Evolutionary conservation across 73 alveolate species (phyloP), one percentile per base, ranked within the genome.

Genomic region (Symbiodinium pilosum): DNA sequence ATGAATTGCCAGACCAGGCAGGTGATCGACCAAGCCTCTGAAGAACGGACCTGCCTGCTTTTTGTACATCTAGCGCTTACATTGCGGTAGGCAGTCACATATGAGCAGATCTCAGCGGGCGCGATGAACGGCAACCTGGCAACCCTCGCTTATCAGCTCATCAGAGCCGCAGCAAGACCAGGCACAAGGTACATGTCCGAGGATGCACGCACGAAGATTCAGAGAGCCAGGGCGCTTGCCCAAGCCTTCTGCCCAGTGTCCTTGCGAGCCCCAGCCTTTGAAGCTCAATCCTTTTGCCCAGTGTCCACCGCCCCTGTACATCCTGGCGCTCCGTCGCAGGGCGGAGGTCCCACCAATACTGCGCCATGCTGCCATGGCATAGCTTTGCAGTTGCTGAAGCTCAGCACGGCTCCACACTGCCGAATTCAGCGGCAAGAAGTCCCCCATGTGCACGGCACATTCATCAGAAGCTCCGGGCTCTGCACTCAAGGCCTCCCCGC

Each of bases 191-290:
- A 91, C 87, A 32, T 91, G 96, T 18, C 96, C 96, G 30, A 68
- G 47, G 87, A 91, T 91, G 68, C 88, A 64, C 32, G 77, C 71
- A 1, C 96, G 96, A 28, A 91, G 52, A 69, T 91, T 91, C 42
- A 83, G 54, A 41, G 87, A 64, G 38, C 96, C 96, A 5, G 96
- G 96, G 28, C 96, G 71, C 1, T 87, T 85, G 6, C 96, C 96
- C 38, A 91, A 39, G 34, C 96, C 96, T n/a, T 91, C 96, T 7
- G 96, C 96, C 96, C 96, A 91, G 51, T 91, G 96, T 9, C 96
- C 96, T 42, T 91, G 75, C 75, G 96, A 91, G 54, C 96, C 96
- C 96, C 96, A 91, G 28, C 96, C 96, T 42, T 91, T 91, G 96
- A 91, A 91, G 38, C 88, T 85, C 44, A 91, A 52, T 16, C 96